Percentiles rank a stretch among this genome's conserved stretches.
These are phyloP conservation scores for Rosa chinensis DNA, from an alignment of 306 rosid genomes.

Conservation along the genomic window DNA sequence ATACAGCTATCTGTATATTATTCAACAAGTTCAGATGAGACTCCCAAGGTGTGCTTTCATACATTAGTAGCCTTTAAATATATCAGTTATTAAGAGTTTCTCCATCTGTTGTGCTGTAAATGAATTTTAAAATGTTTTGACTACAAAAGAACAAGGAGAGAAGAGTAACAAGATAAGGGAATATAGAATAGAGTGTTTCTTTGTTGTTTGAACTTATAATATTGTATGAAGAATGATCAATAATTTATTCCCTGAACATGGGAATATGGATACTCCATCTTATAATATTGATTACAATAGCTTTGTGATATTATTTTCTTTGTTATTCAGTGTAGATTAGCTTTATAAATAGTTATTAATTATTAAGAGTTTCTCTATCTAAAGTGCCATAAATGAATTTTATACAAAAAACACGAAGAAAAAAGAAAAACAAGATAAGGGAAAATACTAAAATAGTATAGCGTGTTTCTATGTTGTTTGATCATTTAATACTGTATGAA, in stretches of 20 bases:
- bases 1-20: conserved; percentile 73
- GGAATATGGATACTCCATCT: not conserved
- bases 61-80: conserved; percentile 1
- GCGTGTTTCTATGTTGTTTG: not conserved
- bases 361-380: conserved; percentile 11
- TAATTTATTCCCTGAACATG: not conserved
- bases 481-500: not conserved
- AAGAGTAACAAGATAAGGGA: not conserved
- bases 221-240: not conserved
- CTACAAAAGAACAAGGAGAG: not conserved
- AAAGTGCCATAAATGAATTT: conserved; percentile 2
- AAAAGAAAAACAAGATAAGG: not conserved
- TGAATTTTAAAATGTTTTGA: not conserved
- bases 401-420: not conserved
- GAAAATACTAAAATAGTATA: not conserved
- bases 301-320: not conserved
- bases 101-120: conserved; percentile 12
- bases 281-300: conserved; percentile 2
- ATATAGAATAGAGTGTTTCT: not conserved
- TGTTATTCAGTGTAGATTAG: conserved; percentile 54
- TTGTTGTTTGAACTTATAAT: not conserved
- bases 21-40: conserved; percentile 79
- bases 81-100: conserved; percentile 4
- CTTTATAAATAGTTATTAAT: not conserved
- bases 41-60: conserved; percentile 63